Evolutionary conservation across 371 early-diverging fungal species (phyloP).

Genomic region (Mortierella sp.): DNA sequence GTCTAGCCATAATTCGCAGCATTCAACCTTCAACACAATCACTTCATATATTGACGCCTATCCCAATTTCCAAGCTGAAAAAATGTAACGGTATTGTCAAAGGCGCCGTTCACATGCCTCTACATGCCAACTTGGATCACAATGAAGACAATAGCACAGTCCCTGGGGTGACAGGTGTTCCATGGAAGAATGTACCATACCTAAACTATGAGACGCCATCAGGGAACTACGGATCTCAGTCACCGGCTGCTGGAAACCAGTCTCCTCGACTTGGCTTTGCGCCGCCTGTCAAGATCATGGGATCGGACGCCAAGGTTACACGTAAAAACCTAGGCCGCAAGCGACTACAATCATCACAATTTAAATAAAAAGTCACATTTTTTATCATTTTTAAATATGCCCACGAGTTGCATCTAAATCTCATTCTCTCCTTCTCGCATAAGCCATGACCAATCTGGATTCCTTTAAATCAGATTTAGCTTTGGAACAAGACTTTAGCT

Average conservation of each 20-base stretch:
- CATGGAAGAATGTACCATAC: constrained; percentile 68
- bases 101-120: constrained; percentile 67
- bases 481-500: constrained; percentile 9
- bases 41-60: constrained; percentile 76
- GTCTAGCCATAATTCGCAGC: constrained; percentile 80
- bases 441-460: constrained; percentile 17
- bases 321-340: constrained; percentile 53
- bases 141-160: constrained; percentile 33
- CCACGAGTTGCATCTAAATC: not conserved
- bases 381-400: not conserved
- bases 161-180: constrained; percentile 61
- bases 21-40: constrained; percentile 72
- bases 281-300: constrained; percentile 39
- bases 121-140: constrained; percentile 61
- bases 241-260: constrained; percentile 12
- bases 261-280: constrained; percentile 33
- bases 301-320: constrained; percentile 45
- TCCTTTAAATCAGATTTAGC: constrained; percentile 21
- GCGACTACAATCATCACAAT: constrained; percentile 18
- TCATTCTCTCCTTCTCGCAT: not conserved
- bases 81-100: constrained; percentile 74
- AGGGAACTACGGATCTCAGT: constrained; percentile 16
- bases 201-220: constrained; percentile 50
- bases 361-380: not conserved
- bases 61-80: constrained; percentile 61